A percentile compares a stretch with the other conserved stretches of the same genome.
Evolutionary conservation across 2,329 filamentous ascomycete genomes (phyloP).

Genomic region (Curvularia verruculosa): DNA sequence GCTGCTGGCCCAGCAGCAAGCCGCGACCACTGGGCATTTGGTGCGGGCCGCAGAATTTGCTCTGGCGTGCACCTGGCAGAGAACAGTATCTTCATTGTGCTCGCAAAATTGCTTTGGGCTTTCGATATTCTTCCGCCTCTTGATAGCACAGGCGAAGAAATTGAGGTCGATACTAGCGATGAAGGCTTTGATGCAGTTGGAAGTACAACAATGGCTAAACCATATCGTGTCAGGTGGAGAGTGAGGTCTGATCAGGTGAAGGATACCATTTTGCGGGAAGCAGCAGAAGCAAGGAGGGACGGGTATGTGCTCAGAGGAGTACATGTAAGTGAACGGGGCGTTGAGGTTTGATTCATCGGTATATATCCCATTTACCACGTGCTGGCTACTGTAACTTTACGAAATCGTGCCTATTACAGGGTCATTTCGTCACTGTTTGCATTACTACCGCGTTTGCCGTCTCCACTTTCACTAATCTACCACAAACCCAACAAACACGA

Average conservation of each 20-base stretch:
- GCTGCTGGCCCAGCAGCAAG: constrained; percentile 43
- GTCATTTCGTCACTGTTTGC: neutral
- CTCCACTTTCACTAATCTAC: neutral
- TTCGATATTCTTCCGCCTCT: constrained; percentile 54
- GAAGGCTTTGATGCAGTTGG: constrained; percentile 40
- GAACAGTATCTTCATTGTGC: constrained; percentile 50
- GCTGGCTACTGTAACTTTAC: neutral
- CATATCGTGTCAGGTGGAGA: constrained; percentile 35
- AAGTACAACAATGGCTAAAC: constrained; percentile 43
- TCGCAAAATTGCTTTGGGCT: constrained; percentile 56
- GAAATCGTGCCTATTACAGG: neutral
- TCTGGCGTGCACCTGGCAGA: constrained; percentile 53
- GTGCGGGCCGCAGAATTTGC: constrained; percentile 54
- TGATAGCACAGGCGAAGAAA: constrained; percentile 44
- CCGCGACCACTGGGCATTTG: constrained; percentile 48
- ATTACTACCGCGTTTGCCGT: constrained; percentile 5
- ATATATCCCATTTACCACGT: neutral
- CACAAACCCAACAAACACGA: neutral
- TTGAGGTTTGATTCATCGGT: constrained; percentile 15
- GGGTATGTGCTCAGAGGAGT: constrained; percentile 43
- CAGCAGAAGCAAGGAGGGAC: constrained; percentile 32
- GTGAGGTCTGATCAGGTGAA: constrained; percentile 31
- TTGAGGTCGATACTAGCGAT: constrained; percentile 46
- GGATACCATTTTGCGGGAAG: constrained; percentile 34
- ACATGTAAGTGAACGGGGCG: constrained; percentile 38